Evolutionary conservation across 2,329 filamentous ascomycete species (phyloP).

Genomic region (Eutypa lata): DNA sequence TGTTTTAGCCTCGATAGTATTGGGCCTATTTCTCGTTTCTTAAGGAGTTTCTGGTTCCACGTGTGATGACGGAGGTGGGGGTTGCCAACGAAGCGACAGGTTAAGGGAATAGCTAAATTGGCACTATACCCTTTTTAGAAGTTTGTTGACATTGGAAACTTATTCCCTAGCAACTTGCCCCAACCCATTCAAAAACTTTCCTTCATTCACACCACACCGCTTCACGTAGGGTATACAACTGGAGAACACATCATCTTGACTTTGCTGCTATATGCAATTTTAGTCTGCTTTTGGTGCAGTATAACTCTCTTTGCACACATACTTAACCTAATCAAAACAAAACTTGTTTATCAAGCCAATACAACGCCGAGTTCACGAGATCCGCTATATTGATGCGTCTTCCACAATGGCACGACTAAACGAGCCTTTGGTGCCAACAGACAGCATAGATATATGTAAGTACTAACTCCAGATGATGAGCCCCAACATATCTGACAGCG

Average conservation of each 20-base stretch:
- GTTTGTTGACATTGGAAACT: slow-evolving; percentile 10
- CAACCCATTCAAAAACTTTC: neutral
- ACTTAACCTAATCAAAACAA: neutral
- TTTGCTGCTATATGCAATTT: neutral
- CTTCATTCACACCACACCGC: neutral
- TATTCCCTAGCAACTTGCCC: neutral
- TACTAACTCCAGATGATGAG: slow-evolving; percentile 14
- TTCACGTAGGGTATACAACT: neutral
- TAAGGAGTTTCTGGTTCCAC: too few relatives aligned
- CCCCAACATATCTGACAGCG: slow-evolving; percentile 1
- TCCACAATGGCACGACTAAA: slow-evolving; percentile 78
- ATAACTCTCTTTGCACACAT: neutral
- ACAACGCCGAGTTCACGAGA: too few relatives aligned
- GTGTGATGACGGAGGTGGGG: neutral
- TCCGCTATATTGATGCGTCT: slow-evolving; percentile 11
- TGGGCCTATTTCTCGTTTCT: too few relatives aligned
- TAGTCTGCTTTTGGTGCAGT: neutral
- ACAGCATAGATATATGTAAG: slow-evolving; percentile 70
- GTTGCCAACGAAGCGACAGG: neutral
- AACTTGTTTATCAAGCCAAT: neutral
- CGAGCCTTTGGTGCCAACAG: slow-evolving; percentile 65
- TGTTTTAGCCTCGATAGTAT: too few relatives aligned
- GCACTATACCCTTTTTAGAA: slow-evolving; percentile 6
- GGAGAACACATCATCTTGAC: neutral
- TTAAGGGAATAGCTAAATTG: neutral